These are phyloP conservation scores for Sporothrix pseudoabietina DNA, from an alignment of 2,329 filamentous ascomycete genomes.

Conservation along the genomic window DNA sequence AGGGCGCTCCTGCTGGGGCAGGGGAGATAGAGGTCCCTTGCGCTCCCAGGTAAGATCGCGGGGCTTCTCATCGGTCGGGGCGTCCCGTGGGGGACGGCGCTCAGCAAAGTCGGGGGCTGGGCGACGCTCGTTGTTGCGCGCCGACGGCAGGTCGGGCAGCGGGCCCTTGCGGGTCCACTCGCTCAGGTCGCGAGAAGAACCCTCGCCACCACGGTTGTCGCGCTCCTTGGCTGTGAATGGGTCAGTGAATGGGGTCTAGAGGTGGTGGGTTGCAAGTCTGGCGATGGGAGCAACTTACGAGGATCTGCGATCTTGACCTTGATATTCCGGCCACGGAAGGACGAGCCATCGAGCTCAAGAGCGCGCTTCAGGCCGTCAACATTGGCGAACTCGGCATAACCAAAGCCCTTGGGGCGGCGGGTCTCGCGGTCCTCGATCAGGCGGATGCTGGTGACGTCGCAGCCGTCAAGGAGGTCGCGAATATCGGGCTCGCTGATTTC, in stretches of 20 bases:
- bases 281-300: constrained; percentile 65
- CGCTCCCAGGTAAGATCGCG: constrained; percentile 92
- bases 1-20: constrained; percentile 54
- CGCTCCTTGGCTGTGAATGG: constrained; percentile 74
- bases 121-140: constrained; percentile 49
- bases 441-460: constrained; percentile 85
- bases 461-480: constrained; percentile 80
- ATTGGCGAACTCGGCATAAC: constrained; percentile 90
- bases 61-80: constrained; percentile 69
- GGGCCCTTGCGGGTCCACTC: constrained; percentile 95
- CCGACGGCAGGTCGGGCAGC: constrained; percentile 44
- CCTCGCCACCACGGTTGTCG: constrained; percentile 65
- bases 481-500: constrained; percentile 85
- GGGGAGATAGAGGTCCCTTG: constrained; percentile 83
- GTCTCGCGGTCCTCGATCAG: constrained; percentile 97
- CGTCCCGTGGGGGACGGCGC: constrained; percentile 69
- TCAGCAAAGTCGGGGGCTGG: constrained; percentile 59
- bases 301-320: constrained; percentile 96
- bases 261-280: background rate
- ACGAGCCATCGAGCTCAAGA: constrained; percentile 75
- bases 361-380: constrained; percentile 91
- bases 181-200: constrained; percentile 71
- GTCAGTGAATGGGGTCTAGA: constrained; percentile 23
- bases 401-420: constrained; percentile 94
- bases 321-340: constrained; percentile 86